Conservation (phyloP, 2,329 filamentous ascomycete genomes). For the Nothophaeocryptopus gaeumannii region DNA sequence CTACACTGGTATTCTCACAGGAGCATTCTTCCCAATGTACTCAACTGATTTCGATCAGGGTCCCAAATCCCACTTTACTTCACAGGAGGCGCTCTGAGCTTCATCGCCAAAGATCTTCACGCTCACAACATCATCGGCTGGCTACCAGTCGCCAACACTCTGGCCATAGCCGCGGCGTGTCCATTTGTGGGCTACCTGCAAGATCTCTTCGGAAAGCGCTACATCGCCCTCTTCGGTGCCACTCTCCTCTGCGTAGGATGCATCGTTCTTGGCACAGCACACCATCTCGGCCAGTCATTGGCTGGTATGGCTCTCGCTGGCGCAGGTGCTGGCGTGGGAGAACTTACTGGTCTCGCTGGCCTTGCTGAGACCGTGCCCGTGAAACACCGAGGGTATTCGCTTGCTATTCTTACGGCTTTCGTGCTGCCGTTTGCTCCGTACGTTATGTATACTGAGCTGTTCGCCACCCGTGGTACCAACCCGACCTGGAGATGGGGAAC, state of each 20-base stretch:
- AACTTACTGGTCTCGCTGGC: slow-evolving; percentile 65
- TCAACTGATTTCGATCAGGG: slow-evolving; percentile 7
- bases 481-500: slow-evolving; percentile 53
- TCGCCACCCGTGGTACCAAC: slow-evolving; percentile 37
- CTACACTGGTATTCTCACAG: slow-evolving; percentile 33
- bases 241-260: slow-evolving; percentile 56
- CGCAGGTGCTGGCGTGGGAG: slow-evolving; percentile 63
- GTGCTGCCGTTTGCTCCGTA: slow-evolving; percentile 61
- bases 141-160: slow-evolving; percentile 47
- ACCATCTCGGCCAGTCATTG: slow-evolving; percentile 45
- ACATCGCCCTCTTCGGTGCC: slow-evolving; percentile 56
- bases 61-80: slow-evolving; percentile 29
- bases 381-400: slow-evolving; percentile 24
- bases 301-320: slow-evolving; percentile 61
- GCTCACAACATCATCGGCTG: slow-evolving; percentile 22
- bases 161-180: slow-evolving; percentile 55
- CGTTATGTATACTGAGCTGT: slow-evolving; percentile 60
- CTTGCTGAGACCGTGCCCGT: slow-evolving; percentile 29
- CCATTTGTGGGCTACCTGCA: slow-evolving; percentile 65
- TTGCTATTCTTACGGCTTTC: slow-evolving; percentile 26
- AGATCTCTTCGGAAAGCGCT: slow-evolving; percentile 61
- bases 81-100: slow-evolving; percentile 22
- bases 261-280: slow-evolving; percentile 57
- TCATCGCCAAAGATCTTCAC: slow-evolving; percentile 24
- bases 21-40: no score